Conservation (phyloP, 345 rosid species). For the Lagerstroemia speciosa region DNA sequence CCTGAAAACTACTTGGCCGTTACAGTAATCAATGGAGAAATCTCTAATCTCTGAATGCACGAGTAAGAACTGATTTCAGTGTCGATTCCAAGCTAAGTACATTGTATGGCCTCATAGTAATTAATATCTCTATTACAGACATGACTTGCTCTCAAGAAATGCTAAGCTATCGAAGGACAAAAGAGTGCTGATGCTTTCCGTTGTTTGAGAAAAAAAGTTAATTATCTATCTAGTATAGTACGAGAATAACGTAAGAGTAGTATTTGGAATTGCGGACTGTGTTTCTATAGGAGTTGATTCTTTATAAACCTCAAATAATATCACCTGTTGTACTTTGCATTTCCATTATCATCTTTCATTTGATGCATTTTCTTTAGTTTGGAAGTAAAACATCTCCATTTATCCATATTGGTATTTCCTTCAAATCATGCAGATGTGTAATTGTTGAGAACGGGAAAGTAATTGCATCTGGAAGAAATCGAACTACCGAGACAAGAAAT, state of each 20-base stretch:
- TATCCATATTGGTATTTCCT: neutral
- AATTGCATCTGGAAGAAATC: constrained; percentile 39
- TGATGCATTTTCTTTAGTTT: neutral
- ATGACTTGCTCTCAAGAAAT: neutral
- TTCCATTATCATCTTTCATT: neutral
- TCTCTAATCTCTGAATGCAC: no score
- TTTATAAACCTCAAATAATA: no score
- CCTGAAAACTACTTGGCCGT: no score
- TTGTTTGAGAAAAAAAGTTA: neutral
- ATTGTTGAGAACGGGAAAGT: constrained; percentile 30
- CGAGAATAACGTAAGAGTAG: neutral
- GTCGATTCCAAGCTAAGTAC: neutral
- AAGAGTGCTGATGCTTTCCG: neutral
- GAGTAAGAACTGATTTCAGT: neutral
- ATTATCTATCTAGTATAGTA: neutral
- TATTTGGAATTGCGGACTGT: no score
- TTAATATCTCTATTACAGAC: neutral
- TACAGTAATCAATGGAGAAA: no score
- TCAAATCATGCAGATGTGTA: constrained; percentile 24
- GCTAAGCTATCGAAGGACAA: neutral
- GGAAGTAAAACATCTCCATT: neutral
- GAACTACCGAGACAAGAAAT: constrained; percentile 32
- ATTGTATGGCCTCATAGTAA: neutral
- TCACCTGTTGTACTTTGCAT: neutral
- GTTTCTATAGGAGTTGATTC: no score